Evolutionary conservation across 2,329 filamentous ascomycete species (phyloP), one percentile per base, ranked within the genome.

Genomic region (Venturia asperata): DNA sequence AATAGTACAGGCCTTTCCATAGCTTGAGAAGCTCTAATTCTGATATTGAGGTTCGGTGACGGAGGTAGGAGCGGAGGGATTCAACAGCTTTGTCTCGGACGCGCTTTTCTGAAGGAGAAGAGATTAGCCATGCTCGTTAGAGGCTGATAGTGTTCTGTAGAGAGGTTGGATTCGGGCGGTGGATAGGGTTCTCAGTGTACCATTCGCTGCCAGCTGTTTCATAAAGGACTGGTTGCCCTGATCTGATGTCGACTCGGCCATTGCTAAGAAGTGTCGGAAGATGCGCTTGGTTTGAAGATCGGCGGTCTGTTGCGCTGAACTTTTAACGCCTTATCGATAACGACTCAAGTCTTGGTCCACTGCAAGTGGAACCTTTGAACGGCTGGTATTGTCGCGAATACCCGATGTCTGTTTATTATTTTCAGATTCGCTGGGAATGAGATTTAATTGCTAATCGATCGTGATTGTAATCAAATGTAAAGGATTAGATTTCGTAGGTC

Each of bases 1-100:
- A 86, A 82, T 92, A 97, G 81, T 94, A 97, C 24, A 97, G 84
- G 5, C 92, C 93, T 74, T 95, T 96, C 91, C 92, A 96, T 69
- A 97, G 84, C 79, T 96, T 96, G 67, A 93, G 81, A 62, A 91
- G 81, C 69, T 96, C 92, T 69, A 89, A 76, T 49, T 84, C 79
- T 21, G 84, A 79, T 67, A 97, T 84, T 64, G 82, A 64, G 76
- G 80, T 70, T 49, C 84, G 82, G 67, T 84, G 81, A 67, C 85
- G 82, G 74, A 97, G 87, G 80, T 90, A 97, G 62, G 85, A 83
- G 69, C 87, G 85, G 37, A 97, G 86, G 61, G 89, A 90, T 64
- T 83, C 79, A 74, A 97, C 83, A 64, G 92, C 90, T 68, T 88
- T 83, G 74, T 89, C 89, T 73, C 91, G 89, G 66, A 85, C 85